These are phyloP conservation scores for Flaveria robusta DNA, from an alignment of 129 eudicot genomes.

Conservation along the genomic window DNA sequence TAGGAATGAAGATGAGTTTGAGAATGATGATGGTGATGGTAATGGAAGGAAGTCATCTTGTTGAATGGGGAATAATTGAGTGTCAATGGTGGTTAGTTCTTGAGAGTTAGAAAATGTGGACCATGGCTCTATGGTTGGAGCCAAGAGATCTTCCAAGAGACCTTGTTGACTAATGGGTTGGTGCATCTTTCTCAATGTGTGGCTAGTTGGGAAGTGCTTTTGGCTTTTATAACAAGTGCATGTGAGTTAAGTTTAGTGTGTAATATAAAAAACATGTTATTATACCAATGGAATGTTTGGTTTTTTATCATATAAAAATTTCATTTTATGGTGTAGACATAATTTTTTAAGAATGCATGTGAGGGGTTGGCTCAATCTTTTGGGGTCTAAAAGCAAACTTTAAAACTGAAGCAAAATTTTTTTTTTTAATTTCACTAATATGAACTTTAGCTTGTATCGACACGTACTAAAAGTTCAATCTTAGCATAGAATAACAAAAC, in stretches of 20 bases:
- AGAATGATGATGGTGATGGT: constrained; percentile 30
- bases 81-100: constrained; percentile 28
- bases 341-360: not conserved
- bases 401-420: too few relatives aligned
- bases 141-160: constrained; percentile 54
- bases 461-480: too few relatives aligned
- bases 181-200: constrained; percentile 45
- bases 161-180: constrained; percentile 42
- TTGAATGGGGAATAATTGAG: constrained; percentile 22
- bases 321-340: not conserved
- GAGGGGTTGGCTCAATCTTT: too few relatives aligned
- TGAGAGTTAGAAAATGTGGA: constrained; percentile 35
- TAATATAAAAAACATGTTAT: constrained; percentile 18
- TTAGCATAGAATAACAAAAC: too few relatives aligned
- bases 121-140: constrained; percentile 45
- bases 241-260: constrained; percentile 20
- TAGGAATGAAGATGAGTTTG: constrained; percentile 39
- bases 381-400: too few relatives aligned
- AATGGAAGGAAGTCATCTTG: constrained; percentile 28
- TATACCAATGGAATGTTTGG: constrained; percentile 17
- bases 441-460: too few relatives aligned
- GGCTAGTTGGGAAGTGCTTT: constrained; percentile 26
- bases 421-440: too few relatives aligned
- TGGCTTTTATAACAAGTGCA: constrained; percentile 34
- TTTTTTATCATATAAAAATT: not conserved